Evolutionary conservation across 2,329 filamentous ascomycete genomes (phyloP).

Genomic region (Colletotrichum liaoningense): DNA sequence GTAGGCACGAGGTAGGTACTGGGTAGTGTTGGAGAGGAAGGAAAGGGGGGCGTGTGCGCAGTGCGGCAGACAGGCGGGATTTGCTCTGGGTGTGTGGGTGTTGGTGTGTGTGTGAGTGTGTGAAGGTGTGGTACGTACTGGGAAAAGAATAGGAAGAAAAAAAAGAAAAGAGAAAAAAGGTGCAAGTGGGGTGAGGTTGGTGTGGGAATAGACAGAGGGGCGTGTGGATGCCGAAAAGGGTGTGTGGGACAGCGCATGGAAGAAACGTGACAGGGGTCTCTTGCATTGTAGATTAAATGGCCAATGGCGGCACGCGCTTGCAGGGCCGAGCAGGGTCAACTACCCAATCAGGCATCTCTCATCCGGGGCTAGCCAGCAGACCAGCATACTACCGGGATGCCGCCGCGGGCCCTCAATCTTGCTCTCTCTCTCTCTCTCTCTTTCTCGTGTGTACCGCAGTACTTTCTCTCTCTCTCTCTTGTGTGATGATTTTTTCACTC

Average conservation of each 20-base stretch:
- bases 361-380: slow-evolving; percentile 59
- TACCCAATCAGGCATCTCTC: slow-evolving; percentile 63
- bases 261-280: slow-evolving; percentile 61
- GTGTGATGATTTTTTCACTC: not conserved
- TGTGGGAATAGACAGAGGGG: not conserved
- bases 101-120: not conserved
- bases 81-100: not conserved
- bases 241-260: slow-evolving; percentile 60
- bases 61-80: not conserved
- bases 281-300: slow-evolving; percentile 62
- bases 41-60: not conserved
- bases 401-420: slow-evolving; percentile 17
- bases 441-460: not conserved
- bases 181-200: not conserved
- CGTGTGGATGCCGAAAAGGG: not conserved
- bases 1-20: too few species aligned
- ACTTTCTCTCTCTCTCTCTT: not conserved
- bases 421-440: not conserved
- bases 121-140: not conserved
- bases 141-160: slow-evolving; percentile 7
- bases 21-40: not conserved
- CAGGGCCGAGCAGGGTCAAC: slow-evolving; percentile 55
- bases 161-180: not conserved
- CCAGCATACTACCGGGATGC: slow-evolving; percentile 49
- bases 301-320: slow-evolving; percentile 57